Base-by-base conservation (phyloP, 2,329 filamentous ascomycete species). In the Hypoxylon sp. region DNA sequence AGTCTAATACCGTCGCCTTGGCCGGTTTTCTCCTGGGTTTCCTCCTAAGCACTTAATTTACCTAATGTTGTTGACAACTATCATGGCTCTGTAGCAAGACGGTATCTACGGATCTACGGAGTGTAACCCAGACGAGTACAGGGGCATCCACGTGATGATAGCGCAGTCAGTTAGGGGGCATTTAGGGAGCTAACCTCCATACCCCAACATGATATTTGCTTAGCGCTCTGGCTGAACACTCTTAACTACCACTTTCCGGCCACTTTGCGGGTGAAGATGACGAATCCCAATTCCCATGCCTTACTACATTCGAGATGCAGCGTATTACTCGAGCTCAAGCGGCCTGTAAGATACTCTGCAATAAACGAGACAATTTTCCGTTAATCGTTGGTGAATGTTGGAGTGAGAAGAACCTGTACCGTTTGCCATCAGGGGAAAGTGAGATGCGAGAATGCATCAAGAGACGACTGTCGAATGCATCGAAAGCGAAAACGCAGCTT, bases 401-500 rank as follows among this genome's bases (percentile, higher is more conserved):
- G 4, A 46, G 43, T 20, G 43, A 46, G 43, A 22, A 20, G 43
- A 46, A 46, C 20, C 22, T 46, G 43, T 10, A 46, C 43, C 2
- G 20, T 22, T 46, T 59, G 56, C 15, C 56, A 59, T 28, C 24
- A 34, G 17, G 28, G 56, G 32, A 53, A 59, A 43, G 48, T 59
- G 20, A 53, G 37, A 32, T 59, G 56, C 28, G 56, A 59, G 17
- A 47, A 39, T 28, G 56, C 48, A 6, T 48, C 49, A 11, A n/a
- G 48, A 24, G 49, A 48, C 24, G 49, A 39, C 49, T 59, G 56
- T 46, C 56, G 24, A 20, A 19, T 53, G 10, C 49, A 59, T 32
- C 48, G 47, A 46, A 59, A 59, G 49, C 56, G 56, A 24, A 59
- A 53, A 37, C 37, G 56, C 13, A 10, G 37, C 24, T 67, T 59